Evolutionary conservation across 1,139 yeast genomes (phyloP).

Genomic region (Magnusiomyces sp.): DNA sequence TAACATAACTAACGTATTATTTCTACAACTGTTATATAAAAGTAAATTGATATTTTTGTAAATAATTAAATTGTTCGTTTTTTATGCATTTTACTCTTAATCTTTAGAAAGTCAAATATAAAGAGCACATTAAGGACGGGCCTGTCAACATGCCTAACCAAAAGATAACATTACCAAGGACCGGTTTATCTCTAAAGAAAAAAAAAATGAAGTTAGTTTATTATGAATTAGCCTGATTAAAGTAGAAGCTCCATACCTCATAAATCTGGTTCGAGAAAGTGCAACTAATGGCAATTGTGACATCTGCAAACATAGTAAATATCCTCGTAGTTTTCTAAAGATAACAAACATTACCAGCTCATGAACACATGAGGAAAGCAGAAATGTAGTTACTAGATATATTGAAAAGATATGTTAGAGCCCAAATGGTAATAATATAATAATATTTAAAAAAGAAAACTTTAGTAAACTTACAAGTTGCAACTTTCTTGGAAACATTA

Average conservation of each 20-base stretch:
- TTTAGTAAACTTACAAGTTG: conserved; percentile 37
- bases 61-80: background rate
- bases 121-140: conserved; percentile 79
- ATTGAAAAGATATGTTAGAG: conserved; percentile 5
- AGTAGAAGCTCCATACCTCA: conserved; percentile 36
- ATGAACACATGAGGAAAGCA: conserved; percentile 74
- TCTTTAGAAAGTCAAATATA: conserved; percentile 62
- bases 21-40: background rate
- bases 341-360: conserved; percentile 89
- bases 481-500: conserved; percentile 53
- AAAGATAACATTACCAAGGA: conserved; percentile 73
- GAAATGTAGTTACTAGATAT: conserved; percentile 72
- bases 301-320: conserved; percentile 75
- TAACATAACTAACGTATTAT: too few relatives aligned
- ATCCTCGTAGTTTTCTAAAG: conserved; percentile 72
- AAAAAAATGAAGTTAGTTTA: conserved; percentile 47
- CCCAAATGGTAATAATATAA: too few relatives aligned
- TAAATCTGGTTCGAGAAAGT: conserved; percentile 30
- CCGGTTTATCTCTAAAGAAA: conserved; percentile 43
- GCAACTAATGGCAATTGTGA: conserved; percentile 44
- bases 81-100: background rate
- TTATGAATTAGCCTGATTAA: too few relatives aligned
- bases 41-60: background rate
- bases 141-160: conserved; percentile 92
- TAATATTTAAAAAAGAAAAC: background rate